Evolutionary conservation across 176 grass and related monocot genomes (phyloP), one percentile per base, ranked within the genome.

Genomic region (barley (Hordeum vulgare)): DNA sequence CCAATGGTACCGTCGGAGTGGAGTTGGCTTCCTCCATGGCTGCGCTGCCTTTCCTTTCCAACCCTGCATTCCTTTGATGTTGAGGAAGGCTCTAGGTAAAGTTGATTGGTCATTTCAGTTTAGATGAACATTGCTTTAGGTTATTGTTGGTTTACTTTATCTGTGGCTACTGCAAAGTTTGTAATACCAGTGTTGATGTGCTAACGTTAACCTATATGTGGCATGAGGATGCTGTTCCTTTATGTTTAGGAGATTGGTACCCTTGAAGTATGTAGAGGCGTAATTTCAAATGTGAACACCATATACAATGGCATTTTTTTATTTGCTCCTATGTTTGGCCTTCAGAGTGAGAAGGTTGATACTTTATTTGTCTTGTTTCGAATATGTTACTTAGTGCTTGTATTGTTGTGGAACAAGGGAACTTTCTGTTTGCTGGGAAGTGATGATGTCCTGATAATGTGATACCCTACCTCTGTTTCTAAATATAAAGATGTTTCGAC

Each of bases 11-110:
- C 9, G 7, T 20, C 61, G 84, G 85, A 83, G 76, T 74, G 75
- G 88, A 99, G 78, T 44, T 88, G 78, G 79, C 90, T 67, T 86
- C 87, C 25, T 93, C 86, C 20, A 42, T 96, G 51, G 77, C 90
- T 11, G 68, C 77, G 4, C 54, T 91, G 36, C 89, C 90, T 84
- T 96, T 96, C 67, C 81, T 96, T 54, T 91, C 88, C 71, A 85
- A 70, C 57, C 76, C 88, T 44, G 80, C 80, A 61, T 89, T 88
- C 83, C 65, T 90, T 58, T 92, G 88, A 93, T 66, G 35, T 6
- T 0, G 68, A 53, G 66, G 40, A 83, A 68, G 15, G 14, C 24
- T 73, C 26, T 39, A 83, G 87, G 93, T 94, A 90, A 83, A 77
- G 9, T 62, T 81, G 75, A 41, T 41, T 69, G 17, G 0, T 17